Evolutionary conservation across 2,329 filamentous ascomycete genomes (phyloP).

Genomic region (Clonostachys chloroleuca): DNA sequence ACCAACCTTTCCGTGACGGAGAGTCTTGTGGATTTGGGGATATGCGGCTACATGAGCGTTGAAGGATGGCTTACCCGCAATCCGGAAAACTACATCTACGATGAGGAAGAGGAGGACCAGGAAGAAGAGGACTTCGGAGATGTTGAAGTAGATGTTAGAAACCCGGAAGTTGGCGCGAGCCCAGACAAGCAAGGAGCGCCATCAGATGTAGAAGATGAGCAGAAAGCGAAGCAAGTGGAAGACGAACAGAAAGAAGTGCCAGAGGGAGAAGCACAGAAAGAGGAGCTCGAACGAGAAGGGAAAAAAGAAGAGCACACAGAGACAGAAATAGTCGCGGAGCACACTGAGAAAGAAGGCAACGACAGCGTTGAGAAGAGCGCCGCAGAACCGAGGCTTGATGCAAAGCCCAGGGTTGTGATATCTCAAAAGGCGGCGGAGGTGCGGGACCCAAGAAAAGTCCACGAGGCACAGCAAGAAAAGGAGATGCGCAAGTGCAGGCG

Average conservation of each 20-base stretch:
- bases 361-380: neutral
- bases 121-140: conserved; percentile 6
- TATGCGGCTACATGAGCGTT: conserved; percentile 78
- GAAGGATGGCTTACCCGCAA: conserved; percentile 87
- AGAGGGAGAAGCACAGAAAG: conserved; percentile 1
- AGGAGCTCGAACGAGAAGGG: conserved; percentile 2
- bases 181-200: neutral
- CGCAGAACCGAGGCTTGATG: neutral
- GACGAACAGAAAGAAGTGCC: conserved; percentile 1
- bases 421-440: neutral
- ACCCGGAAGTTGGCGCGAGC: neutral
- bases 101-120: conserved; percentile 26
- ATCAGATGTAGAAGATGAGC: neutral
- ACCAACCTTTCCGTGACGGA: conserved; percentile 88
- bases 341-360: neutral
- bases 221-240: conserved; percentile 1
- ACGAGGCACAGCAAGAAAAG: conserved; percentile 30
- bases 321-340: neutral
- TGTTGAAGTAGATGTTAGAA: conserved; percentile 1
- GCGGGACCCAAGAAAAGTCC: neutral
- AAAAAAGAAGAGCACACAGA: neutral
- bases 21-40: conserved; percentile 73
- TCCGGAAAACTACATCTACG: conserved; percentile 54
- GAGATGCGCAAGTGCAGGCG: conserved; percentile 46
- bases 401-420: too few relatives aligned